Evolutionary conservation across 75 land plant species (phyloP), one percentile per base, ranked within the genome.

Genomic region (Pseudotsuga menziesii): DNA sequence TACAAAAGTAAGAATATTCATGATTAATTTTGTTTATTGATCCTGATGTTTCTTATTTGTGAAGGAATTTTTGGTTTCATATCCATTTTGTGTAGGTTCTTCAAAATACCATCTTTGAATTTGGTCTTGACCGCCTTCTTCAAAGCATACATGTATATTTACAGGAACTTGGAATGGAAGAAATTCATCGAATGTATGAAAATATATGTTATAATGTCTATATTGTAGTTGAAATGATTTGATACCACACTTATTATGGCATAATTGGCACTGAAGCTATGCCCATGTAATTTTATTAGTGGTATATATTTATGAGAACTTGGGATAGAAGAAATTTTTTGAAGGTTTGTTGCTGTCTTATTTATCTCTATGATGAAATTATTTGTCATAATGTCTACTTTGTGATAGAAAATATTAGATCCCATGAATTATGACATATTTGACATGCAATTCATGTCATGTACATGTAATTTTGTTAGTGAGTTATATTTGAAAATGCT

Each of bases 141-240:
- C 96, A 93, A 79, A 91, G 99, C 73, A 94, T 97, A 35, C 99
- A 97, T 91, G 85, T 89, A 41, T 97, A 97, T 59, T 80, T 97
- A 63, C 98, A 97, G 82, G 96, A 95, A 27, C 78, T 97, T 71
- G 99, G 99, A 36, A 94, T 97, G 99, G 99, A 95, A 75, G 99
- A 97, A 81, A 97, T 97, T 48, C 85, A 98, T 56, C 89, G 87
- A 82, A 89, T 95, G 99, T 92, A 44, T 44, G 8, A 44, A 44
- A 44, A 7, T 5, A 44, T 44, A 44, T 6, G 52, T 44, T 7
- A 8, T 44, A 44, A 44, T 7, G 8, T 44, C 52, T 44, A 44
- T 7, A 44, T 8, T 44, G 52, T 11, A 44, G 52, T 44, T 0
- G 7, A 44, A 44, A 44, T 11, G 0, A 44, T 35, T 35, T 2